Base-by-base conservation (phyloP, 352 stramenopile genomes). In the Phytophthora pini region DNA sequence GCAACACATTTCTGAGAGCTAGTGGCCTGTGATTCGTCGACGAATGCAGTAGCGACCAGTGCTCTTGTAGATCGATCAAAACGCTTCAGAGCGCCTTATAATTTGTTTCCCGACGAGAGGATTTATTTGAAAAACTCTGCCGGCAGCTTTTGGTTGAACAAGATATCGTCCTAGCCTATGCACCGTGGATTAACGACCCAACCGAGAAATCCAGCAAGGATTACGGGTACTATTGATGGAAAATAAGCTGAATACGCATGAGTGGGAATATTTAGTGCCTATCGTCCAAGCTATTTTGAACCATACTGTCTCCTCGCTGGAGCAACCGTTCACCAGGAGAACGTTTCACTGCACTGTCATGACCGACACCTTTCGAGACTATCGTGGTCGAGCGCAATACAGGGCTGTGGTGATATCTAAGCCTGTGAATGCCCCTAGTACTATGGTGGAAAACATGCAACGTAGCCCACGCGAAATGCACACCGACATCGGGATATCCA, bases 181-280 rank as follows among this genome's bases (percentile, higher is more conserved):
- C 17, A 26, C 24, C 51, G 27, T 58, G 51, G 51, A 49, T 58
- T 7, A 58, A 58, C 29, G 40, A 24, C 27, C 47, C 1, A 57
- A 61, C 20, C 36, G 17, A 5, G 40, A 39, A 11, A 9, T 48
- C 2, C 31, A 52, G 38, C 53, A 61, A 32, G 53, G 44, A 1
- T 3, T 54, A 5, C n/a, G 31, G 22, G 55, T 48, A 2, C n/a
- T 62, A 6, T 15, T 55, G 13, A 39, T 62, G 44, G 55, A 62
- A 26, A 47, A 17, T 0, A 36, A 47, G 15, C 8, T 48, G 31
- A 34, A 62, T 15, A 55, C 31, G 9, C 29, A 39, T 12, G 24
- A 55, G 5, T 49, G 43, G 44, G 20, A 8, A 11, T 54, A 55
- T 20, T 12, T 61, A 4, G 10, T 61, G 11, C 41, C 43, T 20